Base-by-base conservation (phyloP, 1,139 yeast genomes). In the Entelexis sorbosivorans region DNA sequence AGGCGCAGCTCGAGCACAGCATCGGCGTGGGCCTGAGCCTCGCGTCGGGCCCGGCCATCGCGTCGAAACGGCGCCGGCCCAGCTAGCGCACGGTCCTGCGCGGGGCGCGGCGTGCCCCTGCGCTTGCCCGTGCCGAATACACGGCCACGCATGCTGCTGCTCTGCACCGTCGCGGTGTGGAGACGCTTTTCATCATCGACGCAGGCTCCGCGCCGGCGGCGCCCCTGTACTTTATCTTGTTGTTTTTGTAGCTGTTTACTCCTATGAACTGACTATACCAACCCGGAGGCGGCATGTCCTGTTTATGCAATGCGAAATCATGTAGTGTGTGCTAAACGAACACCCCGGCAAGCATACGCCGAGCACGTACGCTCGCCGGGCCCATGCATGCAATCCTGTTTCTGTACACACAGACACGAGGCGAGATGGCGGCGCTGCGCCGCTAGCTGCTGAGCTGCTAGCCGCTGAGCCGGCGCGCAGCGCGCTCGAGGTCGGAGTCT, bases 41-140 rank as follows among this genome's bases (percentile, higher is more conserved):
- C 14, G 9, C 14, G 9, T 29, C 44, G 10, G 53, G 56, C 7
- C 52, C 56, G 5, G 35, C 34, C 13, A 19, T 44, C 14, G 53
- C 56, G 1, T 19, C 31, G 3, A 52, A 52, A 28, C 45, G 56
- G 17, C 33, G 52, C 4, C 42, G 56, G 11, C 31, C 52, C 2
- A 35, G 44, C 45, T 44, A 17, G 20, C n/a, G n/a, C n/a, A n/a
- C n/a, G n/a, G n/a, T n/a, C n/a, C n/a, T n/a, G n/a, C n/a, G n/a
- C n/a, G n/a, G n/a, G n/a, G n/a, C n/a, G n/a, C n/a, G n/a, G n/a
- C n/a, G n/a, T n/a, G n/a, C n/a, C n/a, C n/a, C n/a, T n/a, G n/a
- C n/a, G n/a, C n/a, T n/a, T n/a, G n/a, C n/a, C n/a, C n/a, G n/a
- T n/a, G n/a, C n/a, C n/a, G n/a, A n/a, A n/a, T n/a, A n/a, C n/a